Evolutionary conservation across 345 rosid genomes (phyloP).

Genomic region (Eucalyptus marginata): DNA sequence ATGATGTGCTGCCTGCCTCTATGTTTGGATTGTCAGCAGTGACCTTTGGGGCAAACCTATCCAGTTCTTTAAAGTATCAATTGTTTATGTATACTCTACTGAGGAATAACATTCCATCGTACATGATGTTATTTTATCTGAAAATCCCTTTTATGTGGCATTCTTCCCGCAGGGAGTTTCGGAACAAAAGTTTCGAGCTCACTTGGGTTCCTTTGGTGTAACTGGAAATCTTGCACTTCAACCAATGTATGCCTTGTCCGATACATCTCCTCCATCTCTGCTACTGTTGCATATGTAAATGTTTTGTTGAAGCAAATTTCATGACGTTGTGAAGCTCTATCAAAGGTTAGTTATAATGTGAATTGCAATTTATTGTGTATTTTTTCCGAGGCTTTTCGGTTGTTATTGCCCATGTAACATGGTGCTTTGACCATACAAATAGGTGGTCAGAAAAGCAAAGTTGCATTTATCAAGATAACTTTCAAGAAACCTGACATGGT

Average conservation of each 20-base stretch:
- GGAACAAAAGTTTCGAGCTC: background rate
- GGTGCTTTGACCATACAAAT: background rate
- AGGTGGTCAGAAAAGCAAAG: background rate
- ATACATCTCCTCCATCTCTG: background rate
- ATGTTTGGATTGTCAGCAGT: background rate
- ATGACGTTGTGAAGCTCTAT: background rate
- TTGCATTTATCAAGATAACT: background rate
- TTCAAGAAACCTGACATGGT: background rate
- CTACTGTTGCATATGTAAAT: background rate
- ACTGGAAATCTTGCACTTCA: background rate
- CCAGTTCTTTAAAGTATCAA: background rate
- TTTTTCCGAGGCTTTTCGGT: background rate
- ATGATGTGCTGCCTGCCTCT: background rate
- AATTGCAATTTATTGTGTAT: background rate
- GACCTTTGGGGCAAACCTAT: rapidly evolving
- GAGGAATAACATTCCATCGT: background rate
- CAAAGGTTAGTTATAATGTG: background rate
- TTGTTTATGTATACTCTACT: background rate
- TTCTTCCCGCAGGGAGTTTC: background rate
- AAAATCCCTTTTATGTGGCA: background rate
- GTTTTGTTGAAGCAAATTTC: background rate
- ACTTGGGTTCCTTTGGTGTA: background rate
- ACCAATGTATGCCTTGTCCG: background rate
- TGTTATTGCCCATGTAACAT: background rate
- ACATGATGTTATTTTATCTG: background rate